These are phyloP conservation scores for Epichloe sylvatica DNA, from an alignment of 2,329 filamentous ascomycete genomes.

Conservation along the genomic window DNA sequence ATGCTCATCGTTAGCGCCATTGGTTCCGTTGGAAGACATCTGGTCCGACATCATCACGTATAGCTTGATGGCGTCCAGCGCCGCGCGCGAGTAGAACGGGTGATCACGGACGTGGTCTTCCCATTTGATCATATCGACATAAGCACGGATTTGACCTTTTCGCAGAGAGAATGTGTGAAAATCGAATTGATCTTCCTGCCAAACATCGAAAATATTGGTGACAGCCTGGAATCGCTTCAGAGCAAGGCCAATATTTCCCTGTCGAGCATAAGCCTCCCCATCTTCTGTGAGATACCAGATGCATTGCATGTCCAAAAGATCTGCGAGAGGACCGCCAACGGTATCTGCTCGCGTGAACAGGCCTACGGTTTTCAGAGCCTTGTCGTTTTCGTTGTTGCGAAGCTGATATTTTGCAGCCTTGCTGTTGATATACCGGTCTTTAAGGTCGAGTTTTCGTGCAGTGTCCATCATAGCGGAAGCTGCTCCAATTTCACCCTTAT, in stretches of 20 bases:
- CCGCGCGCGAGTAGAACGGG: slow-evolving; percentile 79
- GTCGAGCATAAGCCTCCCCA: slow-evolving; percentile 73
- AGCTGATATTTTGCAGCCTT: slow-evolving; percentile 96
- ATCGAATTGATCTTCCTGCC: slow-evolving; percentile 98
- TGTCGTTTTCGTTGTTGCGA: slow-evolving; percentile 79
- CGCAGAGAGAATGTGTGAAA: slow-evolving; percentile 97
- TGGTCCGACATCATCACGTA: slow-evolving; percentile 71
- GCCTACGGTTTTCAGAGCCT: slow-evolving; percentile 75
- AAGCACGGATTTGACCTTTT: slow-evolving; percentile 89
- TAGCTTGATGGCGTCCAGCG: slow-evolving; percentile 64
- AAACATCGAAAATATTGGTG: slow-evolving; percentile 86
- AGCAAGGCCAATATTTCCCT: slow-evolving; percentile 69
- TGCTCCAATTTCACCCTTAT: slow-evolving; percentile 63
- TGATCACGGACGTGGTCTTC: slow-evolving; percentile 84
- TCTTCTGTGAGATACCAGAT: slow-evolving; percentile 96
- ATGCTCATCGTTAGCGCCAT: slow-evolving; percentile 36
- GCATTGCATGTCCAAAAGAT: slow-evolving; percentile 96
- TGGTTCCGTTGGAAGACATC: slow-evolving; percentile 50
- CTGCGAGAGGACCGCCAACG: slow-evolving; percentile 71
- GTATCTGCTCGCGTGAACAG: slow-evolving; percentile 90
- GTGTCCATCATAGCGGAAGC: slow-evolving; percentile 81
- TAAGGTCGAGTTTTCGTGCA: slow-evolving; percentile 71
- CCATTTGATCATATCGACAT: slow-evolving; percentile 94
- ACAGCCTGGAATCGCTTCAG: slow-evolving; percentile 85
- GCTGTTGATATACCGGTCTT: slow-evolving; percentile 95